Percentiles rank a stretch among this genome's conserved stretches.
These are phyloP conservation scores for Colletotrichum tabaci DNA, from an alignment of 2,329 filamentous ascomycete genomes.

Conservation along the genomic window DNA sequence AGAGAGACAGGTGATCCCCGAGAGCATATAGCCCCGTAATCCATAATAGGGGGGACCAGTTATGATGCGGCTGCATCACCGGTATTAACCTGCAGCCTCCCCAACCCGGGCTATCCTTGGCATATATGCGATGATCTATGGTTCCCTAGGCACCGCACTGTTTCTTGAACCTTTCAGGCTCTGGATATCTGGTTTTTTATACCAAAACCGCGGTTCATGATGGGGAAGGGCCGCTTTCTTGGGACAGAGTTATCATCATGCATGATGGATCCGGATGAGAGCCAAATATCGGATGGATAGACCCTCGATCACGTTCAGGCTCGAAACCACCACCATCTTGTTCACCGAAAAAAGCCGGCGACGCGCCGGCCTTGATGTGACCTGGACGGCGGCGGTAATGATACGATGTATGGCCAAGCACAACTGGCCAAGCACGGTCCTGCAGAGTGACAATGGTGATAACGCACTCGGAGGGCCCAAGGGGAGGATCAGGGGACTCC, in stretches of 20 bases:
- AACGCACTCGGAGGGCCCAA: not conserved
- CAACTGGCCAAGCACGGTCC: too few species aligned
- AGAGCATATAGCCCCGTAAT: too few species aligned
- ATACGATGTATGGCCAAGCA: not conserved
- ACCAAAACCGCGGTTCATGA: constrained; percentile 15
- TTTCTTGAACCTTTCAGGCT: constrained; percentile 21
- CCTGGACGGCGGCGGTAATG: not conserved
- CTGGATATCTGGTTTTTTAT: not conserved
- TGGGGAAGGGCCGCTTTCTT: not conserved
- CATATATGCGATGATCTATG: constrained; percentile 26
- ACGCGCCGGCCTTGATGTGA: constrained; percentile 6
- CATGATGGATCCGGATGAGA: constrained; percentile 5
- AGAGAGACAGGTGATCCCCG: too few species aligned
- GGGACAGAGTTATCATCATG: not conserved
- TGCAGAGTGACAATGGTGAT: not conserved
- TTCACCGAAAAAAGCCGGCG: not conserved
- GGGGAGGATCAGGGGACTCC: constrained; percentile 6
- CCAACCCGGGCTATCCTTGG: constrained; percentile 17
- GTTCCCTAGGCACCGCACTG: constrained; percentile 21
- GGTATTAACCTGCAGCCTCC: constrained; percentile 18
- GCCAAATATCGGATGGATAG: constrained; percentile 4
- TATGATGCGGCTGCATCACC: constrained; percentile 23
- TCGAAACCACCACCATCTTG: not conserved
- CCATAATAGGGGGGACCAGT: constrained; percentile 35
- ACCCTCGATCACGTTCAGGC: not conserved